These are phyloP conservation scores for Mortierella sp. DNA, from an alignment of 371 early-diverging fungal species.

Conservation along the genomic window DNA sequence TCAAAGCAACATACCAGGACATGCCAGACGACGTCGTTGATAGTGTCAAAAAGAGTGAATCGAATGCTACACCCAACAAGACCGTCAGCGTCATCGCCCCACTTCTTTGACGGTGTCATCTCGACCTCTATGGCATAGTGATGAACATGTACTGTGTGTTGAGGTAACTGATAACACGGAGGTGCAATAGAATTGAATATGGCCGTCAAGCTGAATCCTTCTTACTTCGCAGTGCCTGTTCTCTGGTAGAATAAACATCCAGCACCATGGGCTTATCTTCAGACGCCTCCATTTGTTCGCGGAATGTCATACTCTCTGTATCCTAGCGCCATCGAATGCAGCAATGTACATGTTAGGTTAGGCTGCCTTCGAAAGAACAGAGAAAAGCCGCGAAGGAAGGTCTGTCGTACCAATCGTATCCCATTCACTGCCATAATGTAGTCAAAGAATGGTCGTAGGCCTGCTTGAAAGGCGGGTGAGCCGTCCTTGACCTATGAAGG, in stretches of 20 bases:
- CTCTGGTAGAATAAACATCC: conserved; percentile 75
- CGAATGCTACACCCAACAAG: conserved; percentile 74
- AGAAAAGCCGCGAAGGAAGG: background rate
- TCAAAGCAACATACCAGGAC: conserved; percentile 54
- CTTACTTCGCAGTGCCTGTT: conserved; percentile 68
- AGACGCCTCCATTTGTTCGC: conserved; percentile 59
- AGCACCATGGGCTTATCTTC: conserved; percentile 65
- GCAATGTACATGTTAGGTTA: background rate
- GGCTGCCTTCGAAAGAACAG: background rate
- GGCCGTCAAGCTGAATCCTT: too few relatives aligned
- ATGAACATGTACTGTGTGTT: background rate
- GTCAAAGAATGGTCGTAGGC: conserved; percentile 82
- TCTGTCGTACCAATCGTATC: conserved; percentile 49
- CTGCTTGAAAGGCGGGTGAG: conserved; percentile 76
- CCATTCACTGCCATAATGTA: conserved; percentile 78
- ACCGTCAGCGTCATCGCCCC: conserved; percentile 54
- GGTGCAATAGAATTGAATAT: too few relatives aligned
- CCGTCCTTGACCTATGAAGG: conserved; percentile 65
- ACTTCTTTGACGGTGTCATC: conserved; percentile 62
- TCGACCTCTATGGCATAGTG: conserved; percentile 56
- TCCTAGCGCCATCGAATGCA: conserved; percentile 20
- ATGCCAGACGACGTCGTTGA: conserved; percentile 81
- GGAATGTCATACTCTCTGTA: conserved; percentile 59
- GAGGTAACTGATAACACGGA: background rate
- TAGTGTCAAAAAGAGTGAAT: conserved; percentile 73